phyloP scores from a whole-genome alignment of 805 yeast species.

The Yarrowia sp. region DNA sequence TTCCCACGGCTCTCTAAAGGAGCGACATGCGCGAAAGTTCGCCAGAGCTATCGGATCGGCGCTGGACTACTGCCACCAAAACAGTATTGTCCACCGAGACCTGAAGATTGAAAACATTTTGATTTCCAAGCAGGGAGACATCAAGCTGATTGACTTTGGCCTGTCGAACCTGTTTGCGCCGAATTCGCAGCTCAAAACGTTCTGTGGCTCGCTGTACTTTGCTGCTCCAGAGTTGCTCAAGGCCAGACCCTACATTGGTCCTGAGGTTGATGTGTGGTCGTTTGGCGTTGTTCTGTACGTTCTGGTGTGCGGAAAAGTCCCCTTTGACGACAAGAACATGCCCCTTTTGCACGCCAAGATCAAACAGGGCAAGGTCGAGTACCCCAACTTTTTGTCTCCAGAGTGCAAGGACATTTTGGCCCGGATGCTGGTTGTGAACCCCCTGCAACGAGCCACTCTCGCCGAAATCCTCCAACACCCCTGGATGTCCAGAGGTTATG shows the following conservation, averaged over 20 bases:
- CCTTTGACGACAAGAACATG: slow-evolving; percentile 95
- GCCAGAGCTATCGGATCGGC: slow-evolving; percentile 96
- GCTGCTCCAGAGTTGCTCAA: slow-evolving; percentile 97
- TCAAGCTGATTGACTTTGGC: slow-evolving; percentile 96
- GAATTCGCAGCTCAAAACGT: slow-evolving; percentile 78
- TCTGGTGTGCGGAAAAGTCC: slow-evolving; percentile 95
- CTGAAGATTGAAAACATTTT: slow-evolving; percentile 94
- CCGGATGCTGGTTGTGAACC: slow-evolving; percentile 92
- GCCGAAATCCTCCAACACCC: slow-evolving; percentile 85
- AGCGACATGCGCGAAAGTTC: slow-evolving; percentile 90
- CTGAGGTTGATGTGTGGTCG: slow-evolving; percentile 98
- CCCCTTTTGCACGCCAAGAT: slow-evolving; percentile 92
- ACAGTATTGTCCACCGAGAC: slow-evolving; percentile 96
- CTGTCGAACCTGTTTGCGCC: slow-evolving; percentile 84
- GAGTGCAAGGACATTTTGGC: slow-evolving; percentile 82
- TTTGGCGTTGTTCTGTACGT: slow-evolving; percentile 97
- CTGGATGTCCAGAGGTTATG: slow-evolving; percentile 93
- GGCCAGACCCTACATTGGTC: slow-evolving; percentile 93
- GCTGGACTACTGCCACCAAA: slow-evolving; percentile 88
- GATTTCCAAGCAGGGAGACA: slow-evolving; percentile 92
- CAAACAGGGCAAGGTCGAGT: slow-evolving; percentile 89
- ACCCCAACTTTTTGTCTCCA: slow-evolving; percentile 79
- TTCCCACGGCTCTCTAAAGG: slow-evolving; percentile 92
- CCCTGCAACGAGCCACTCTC: slow-evolving; percentile 77
- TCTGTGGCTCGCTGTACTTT: slow-evolving; percentile 96